A percentile compares a stretch with the other conserved stretches of the same genome.
Conservation (phyloP, 2,329 filamentous ascomycete genomes). For the Cordyceps fumosorosea region DNA sequence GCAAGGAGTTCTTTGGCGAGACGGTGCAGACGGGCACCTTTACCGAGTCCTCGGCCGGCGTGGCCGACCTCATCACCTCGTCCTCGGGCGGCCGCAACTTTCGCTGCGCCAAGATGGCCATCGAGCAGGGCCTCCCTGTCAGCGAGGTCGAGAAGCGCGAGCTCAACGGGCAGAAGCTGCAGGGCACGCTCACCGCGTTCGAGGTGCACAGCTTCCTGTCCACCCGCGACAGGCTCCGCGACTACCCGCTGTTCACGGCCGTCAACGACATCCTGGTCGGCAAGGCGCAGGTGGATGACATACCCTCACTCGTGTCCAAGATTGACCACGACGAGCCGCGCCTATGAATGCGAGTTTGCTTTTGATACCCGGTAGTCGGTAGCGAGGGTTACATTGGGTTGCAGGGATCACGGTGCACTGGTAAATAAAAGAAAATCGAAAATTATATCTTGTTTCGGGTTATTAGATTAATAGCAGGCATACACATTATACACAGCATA, state of each 20-base stretch:
- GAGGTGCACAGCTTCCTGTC: conserved; percentile 89
- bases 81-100: conserved; percentile 92
- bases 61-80: conserved; percentile 91
- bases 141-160: conserved; percentile 83
- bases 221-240: conserved; percentile 65
- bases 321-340: conserved; percentile 11
- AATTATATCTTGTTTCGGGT: not conserved
- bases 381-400: not conserved
- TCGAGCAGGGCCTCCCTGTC: conserved; percentile 72
- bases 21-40: conserved; percentile 79
- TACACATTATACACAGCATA: conserved; percentile 5
- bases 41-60: conserved; percentile 92
- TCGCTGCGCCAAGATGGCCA: conserved; percentile 81
- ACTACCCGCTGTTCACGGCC: conserved; percentile 89
- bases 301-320: conserved; percentile 59
- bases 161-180: conserved; percentile 93
- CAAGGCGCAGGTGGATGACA: conserved; percentile 69
- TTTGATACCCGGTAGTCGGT: conserved; percentile 3
- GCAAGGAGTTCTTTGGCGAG: conserved; percentile 84
- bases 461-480: conserved; percentile 3
- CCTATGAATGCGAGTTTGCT: not conserved
- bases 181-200: conserved; percentile 84
- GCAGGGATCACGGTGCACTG: not conserved
- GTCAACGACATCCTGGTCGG: conserved; percentile 76
- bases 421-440: not conserved